Conservation (phyloP, 192 early-diverging fungal species). For the Allomyces arbusculus region DNA sequence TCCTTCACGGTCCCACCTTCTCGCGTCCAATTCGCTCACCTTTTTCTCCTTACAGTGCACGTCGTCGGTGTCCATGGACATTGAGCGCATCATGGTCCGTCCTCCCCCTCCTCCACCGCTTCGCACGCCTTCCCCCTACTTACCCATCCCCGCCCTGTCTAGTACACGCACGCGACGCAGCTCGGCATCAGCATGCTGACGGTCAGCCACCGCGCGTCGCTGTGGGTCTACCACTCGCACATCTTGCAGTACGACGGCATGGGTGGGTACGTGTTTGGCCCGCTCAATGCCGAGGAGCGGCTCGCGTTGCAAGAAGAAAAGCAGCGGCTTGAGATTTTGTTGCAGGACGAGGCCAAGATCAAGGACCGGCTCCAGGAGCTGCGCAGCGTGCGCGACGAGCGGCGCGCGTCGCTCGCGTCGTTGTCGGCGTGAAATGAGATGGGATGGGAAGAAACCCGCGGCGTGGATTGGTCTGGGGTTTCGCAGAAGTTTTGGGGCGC, state of each 20-base stretch:
- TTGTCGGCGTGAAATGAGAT: too few species aligned
- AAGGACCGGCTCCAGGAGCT: background rate
- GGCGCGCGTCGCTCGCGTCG: background rate
- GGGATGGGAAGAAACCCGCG: too few species aligned
- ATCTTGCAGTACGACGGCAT: slow-evolving; percentile 90
- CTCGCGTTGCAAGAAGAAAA: slow-evolving; percentile 83
- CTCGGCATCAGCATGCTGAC: slow-evolving; percentile 82
- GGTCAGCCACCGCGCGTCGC: slow-evolving; percentile 79
- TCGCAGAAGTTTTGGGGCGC: too few species aligned
- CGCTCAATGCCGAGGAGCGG: slow-evolving; percentile 68
- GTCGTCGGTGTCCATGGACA: slow-evolving; percentile 73
- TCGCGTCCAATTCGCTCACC: too few species aligned
- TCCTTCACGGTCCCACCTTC: too few species aligned
- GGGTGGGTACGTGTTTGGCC: slow-evolving; percentile 85
- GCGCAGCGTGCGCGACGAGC: background rate
- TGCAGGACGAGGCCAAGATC: background rate
- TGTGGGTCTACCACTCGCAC: slow-evolving; percentile 95
- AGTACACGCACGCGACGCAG: slow-evolving; percentile 27
- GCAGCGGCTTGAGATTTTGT: slow-evolving; percentile 35
- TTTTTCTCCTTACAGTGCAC: slow-evolving; percentile 1
- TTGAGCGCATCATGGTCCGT: slow-evolving; percentile 62
- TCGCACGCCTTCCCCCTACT: slow-evolving; percentile 42
- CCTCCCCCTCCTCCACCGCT: too few species aligned
- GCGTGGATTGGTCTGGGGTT: too few species aligned
- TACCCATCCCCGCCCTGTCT: background rate